Evolutionary conservation across 163 green algal genomes (phyloP).

Genomic region (Scenedesmus sp.): DNA sequence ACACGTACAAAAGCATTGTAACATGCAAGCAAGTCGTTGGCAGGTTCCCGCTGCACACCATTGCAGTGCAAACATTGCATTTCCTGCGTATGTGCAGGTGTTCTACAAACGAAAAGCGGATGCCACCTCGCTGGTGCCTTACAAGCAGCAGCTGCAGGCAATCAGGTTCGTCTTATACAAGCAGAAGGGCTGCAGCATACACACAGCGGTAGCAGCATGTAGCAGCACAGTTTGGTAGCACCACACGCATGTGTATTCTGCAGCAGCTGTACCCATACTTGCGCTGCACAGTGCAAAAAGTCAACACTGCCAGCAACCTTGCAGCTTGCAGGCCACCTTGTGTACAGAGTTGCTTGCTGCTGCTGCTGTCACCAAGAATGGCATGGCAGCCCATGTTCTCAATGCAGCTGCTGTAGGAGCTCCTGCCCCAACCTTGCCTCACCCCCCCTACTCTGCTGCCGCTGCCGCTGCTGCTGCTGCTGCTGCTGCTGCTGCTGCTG

Average conservation of each 20-base stretch:
- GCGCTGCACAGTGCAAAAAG: not conserved
- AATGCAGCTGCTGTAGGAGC: not conserved
- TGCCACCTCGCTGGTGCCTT: slow-evolving; percentile 77
- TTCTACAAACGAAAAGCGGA: slow-evolving; percentile 90
- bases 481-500: not conserved
- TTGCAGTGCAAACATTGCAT: not conserved
- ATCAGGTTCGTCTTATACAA: slow-evolving; percentile 67
- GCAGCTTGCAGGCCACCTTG: no score
- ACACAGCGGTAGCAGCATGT: not conserved
- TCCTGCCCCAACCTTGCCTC: not conserved
- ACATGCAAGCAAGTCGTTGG: not conserved
- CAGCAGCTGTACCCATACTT: not conserved
- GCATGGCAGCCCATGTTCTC: not conserved
- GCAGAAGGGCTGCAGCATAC: not conserved
- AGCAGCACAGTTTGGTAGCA: not conserved
- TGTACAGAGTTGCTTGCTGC: no score
- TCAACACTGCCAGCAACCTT: no score
- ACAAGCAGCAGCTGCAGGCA: slow-evolving; percentile 79
- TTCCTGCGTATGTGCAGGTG: slow-evolving; percentile 69
- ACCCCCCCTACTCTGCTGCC: not conserved
- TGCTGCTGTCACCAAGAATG: no score
- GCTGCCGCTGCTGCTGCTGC: not conserved
- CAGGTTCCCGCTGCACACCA: not conserved
- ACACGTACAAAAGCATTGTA: not conserved
- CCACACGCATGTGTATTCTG: not conserved